Conservation (phyloP, 2,329 filamentous ascomycete genomes). For the Aspergillus sp. region DNA sequence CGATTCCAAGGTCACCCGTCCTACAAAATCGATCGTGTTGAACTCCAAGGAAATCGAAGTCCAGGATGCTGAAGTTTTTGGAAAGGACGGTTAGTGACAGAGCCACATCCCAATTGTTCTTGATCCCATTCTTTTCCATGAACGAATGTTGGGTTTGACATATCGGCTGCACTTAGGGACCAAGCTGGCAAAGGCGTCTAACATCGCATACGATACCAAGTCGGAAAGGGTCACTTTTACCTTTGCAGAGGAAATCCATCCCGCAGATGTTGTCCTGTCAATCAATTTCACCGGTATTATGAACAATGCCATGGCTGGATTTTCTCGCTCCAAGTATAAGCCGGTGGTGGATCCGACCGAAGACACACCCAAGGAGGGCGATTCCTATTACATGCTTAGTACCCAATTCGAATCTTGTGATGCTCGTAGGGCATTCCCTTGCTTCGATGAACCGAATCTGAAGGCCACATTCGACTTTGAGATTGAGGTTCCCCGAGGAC, state of each 20-base stretch:
- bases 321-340: conserved; percentile 94
- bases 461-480: conserved; percentile 95
- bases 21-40: conserved; percentile 75
- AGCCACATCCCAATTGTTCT: neutral
- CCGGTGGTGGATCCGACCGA: conserved; percentile 69
- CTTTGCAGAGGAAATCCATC: conserved; percentile 72
- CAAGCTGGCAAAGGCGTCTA: conserved; percentile 54
- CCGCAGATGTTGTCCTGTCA: conserved; percentile 67
- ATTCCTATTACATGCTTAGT: conserved; percentile 75
- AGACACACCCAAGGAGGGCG: conserved; percentile 73
- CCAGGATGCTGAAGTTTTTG: conserved; percentile 54
- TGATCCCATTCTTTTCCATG: neutral
- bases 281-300: conserved; percentile 79
- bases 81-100: conserved; percentile 35
- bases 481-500: conserved; percentile 85
- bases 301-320: conserved; percentile 90
- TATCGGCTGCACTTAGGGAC: conserved; percentile 24
- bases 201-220: conserved; percentile 78
- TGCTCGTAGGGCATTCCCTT: conserved; percentile 91
- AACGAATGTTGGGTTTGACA: neutral
- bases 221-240: conserved; percentile 79
- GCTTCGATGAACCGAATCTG: conserved; percentile 96
- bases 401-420: conserved; percentile 98
- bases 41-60: conserved; percentile 86
- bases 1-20: conserved; percentile 68